These are phyloP conservation scores for Tolypocladium pustulatum DNA, from an alignment of 2,329 filamentous ascomycete genomes.

Conservation along the genomic window DNA sequence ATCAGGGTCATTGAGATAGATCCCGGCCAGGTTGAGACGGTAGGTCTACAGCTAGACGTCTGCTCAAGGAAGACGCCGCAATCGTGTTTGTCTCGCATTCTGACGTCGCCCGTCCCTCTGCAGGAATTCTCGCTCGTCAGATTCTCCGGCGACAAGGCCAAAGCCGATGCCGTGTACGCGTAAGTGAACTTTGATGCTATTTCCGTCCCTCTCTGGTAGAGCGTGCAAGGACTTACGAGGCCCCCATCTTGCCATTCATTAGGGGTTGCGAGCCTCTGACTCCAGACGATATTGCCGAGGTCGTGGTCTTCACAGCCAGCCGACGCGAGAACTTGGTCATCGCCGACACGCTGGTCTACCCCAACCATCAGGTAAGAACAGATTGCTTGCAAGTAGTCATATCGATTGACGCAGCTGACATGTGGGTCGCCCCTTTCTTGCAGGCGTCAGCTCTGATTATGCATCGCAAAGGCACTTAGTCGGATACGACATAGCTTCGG, in stretches of 20 bases:
- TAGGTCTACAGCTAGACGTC: conserved; percentile 20
- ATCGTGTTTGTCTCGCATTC: not conserved
- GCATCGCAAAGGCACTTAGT: conserved; percentile 14
- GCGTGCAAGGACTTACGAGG: not conserved
- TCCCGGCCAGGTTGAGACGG: conserved; percentile 86
- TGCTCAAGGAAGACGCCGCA: not conserved
- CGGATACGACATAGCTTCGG: not conserved
- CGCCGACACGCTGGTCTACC: conserved; percentile 78
- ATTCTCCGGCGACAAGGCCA: conserved; percentile 79
- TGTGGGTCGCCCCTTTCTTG: not conserved
- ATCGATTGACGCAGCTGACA: not conserved
- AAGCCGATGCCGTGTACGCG: conserved; percentile 86
- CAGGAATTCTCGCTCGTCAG: conserved; percentile 81
- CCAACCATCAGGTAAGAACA: conserved; percentile 66
- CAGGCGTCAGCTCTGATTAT: conserved; percentile 22
- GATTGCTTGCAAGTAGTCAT: not conserved
- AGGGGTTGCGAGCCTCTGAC: conserved; percentile 75
- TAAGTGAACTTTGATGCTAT: conserved; percentile 27
- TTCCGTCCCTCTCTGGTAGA: not conserved
- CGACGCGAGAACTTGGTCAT: conserved; percentile 84
- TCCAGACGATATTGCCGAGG: conserved; percentile 82
- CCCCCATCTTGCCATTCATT: not conserved
- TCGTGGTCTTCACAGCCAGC: conserved; percentile 76
- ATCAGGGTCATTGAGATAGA: conserved; percentile 83
- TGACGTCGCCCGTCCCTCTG: conserved; percentile 2